Evolutionary conservation across 306 rosid genomes (phyloP), one percentile per base, ranked within the genome.

Genomic region (Vicia sativa): DNA sequence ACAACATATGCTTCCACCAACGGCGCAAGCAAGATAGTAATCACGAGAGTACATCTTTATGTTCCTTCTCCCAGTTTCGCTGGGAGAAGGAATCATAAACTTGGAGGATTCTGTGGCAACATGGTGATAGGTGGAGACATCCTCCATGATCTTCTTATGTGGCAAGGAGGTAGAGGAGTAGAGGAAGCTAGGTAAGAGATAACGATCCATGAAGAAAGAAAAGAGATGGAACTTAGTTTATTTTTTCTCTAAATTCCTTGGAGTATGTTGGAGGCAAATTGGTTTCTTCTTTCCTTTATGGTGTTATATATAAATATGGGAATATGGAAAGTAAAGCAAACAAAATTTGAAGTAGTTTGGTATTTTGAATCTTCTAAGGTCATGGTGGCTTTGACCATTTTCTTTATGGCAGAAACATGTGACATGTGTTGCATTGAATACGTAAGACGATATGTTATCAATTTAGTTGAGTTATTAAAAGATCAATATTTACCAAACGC

Each of bases 41-140:
- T 95, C 73, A 18, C 95, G 95, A 0, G 98, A 90, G 70, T 78
- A 90, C 95, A 93, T 65, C 81, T 86, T 68, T 73, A 93, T 79
- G 74, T 26, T 76, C 16, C 38, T 29, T 18, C 3, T 54, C 0
- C 82, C 62, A 1, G 80, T 49, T 2, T 93, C 98, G 16, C 66
- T 81, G 0, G 98, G 96, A 62, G 96, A 70, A 0, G 81, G 80
- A 64, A 92, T 70, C 56, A 80, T 45, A 34, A 87, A 62, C 37
- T 39, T 70, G 1, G 62, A 57, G 54, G 16, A 13, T 13, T 55
- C 39, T 2, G 4, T 0, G 1, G 19, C 0, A 0, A n/a, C 2
- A 25, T 26, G 58, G 12, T 19, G 31, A 28, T 19, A 5, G 3
- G 19, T 55, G 11, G 39, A 55, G 1, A 55, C 19, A 3, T 55